Evolutionary conservation across 495 filamentous ascomycete species (phyloP), one percentile per base, ranked within the genome.

Genomic region (Cladorrhinum samala): DNA sequence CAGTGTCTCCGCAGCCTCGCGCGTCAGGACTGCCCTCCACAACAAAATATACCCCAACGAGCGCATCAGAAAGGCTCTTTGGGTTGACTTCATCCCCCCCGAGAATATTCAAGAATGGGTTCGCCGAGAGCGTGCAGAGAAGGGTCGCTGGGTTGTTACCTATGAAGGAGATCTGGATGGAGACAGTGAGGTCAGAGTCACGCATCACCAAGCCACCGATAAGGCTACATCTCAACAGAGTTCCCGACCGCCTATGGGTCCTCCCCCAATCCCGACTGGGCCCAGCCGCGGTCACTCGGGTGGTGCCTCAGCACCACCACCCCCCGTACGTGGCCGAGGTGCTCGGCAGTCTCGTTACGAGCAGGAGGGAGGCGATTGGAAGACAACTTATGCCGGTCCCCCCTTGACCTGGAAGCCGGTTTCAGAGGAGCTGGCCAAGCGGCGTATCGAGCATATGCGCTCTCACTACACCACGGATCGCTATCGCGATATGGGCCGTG

Each of bases 21-120:
- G 91, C 9, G 91, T 88, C 16, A 85, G 93, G 27, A 79, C 82
- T 0, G 78, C 80, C 8, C 69, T 98, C 6, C 93, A 98, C 63
- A 79, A 78, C 38, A 78, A 77, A 2, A 75, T 89, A 37, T 98
- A 90, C 89, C 93, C 93, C 1, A 81, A 88, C 37, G 93, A 97
- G 67, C 81, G 84, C 46, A 86, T 85, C 42, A 81, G 93, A 37
- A 92, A 93, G 66, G 79, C 79, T 2, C 79, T 98, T 3, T 95
- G 86, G 80, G 88, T 86, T 3, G 93, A 98, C 58, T 98, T 95
- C 64, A 78, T 96, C 5, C 93, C 93, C 0, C 81, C 87, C 50
- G 81, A 89, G 20, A 79, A 80, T 52, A 71, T 94, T 11, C 60
- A 71, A 19, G 79, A 85, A 40, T 98, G 91, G 91, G 81, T 94